Conservation (phyloP, 1,284 basidiomycete genomes). For the Malassezia furfur region DNA sequence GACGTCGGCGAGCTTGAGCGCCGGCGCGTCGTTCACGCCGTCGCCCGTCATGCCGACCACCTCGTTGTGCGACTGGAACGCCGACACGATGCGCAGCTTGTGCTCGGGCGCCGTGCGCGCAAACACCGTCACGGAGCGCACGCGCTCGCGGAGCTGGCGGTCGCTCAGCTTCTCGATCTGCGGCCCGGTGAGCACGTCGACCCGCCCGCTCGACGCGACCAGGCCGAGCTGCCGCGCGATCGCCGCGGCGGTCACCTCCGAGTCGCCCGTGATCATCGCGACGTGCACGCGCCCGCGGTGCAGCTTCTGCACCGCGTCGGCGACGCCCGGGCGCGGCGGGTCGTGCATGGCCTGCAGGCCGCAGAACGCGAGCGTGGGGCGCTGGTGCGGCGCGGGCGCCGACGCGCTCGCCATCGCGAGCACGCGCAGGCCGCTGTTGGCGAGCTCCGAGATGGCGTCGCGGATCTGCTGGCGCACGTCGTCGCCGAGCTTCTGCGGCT, state of each 20-base stretch:
- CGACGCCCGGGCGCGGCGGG: conserved; percentile 85
- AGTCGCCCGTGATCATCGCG: conserved; percentile 96
- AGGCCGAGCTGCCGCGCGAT: conserved; percentile 87
- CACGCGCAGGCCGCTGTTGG: conserved; percentile 69
- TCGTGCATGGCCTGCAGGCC: conserved; percentile 93
- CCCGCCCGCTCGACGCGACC: conserved; percentile 11
- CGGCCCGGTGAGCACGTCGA: conserved; percentile 65
- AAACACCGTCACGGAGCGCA: conserved; percentile 75
- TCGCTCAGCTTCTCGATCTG: conserved; percentile 68
- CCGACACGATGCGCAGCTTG: conserved; percentile 92
- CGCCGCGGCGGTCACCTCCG: conserved; percentile 77
- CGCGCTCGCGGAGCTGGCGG: conserved; percentile 69
- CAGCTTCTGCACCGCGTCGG: conserved; percentile 69
- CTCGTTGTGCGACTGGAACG: conserved; percentile 74
- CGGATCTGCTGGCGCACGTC: conserved; percentile 60
- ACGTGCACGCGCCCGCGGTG: conserved; percentile 81
- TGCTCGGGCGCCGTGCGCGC: conserved; percentile 89
- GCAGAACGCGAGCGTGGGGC: conserved; percentile 66
- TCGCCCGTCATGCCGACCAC: conserved; percentile 98
- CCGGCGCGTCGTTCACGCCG: conserved; percentile 94
- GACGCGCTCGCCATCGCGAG: conserved; percentile 77
- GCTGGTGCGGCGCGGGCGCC: conserved; percentile 40
- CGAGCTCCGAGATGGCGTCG: conserved; percentile 62
- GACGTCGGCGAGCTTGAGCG: conserved; percentile 94
- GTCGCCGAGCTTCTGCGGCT: conserved; percentile 65